Conservation (phyloP, 768 basidiomycete species). For the Pilatotrama ljubarskyi region DNA sequence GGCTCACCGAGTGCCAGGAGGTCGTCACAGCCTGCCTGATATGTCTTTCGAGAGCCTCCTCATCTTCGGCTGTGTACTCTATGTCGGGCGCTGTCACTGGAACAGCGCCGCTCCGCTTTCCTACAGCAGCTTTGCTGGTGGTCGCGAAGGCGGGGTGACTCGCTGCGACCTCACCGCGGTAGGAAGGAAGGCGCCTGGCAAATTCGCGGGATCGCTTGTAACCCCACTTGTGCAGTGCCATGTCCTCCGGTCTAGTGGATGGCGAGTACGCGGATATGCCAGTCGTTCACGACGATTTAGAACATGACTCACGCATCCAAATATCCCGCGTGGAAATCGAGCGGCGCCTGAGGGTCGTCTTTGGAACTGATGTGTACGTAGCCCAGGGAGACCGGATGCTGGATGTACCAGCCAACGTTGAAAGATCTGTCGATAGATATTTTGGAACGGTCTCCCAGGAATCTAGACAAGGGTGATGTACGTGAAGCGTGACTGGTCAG, state of each 20-base stretch:
- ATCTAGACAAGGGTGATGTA: constrained; percentile 23
- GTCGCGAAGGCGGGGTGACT: constrained; percentile 34
- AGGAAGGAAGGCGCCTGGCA: constrained; percentile 50
- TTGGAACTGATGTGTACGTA: constrained; percentile 49
- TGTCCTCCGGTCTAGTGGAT: constrained; percentile 29
- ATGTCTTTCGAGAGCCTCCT: constrained; percentile 35
- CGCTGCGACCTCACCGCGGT: constrained; percentile 34
- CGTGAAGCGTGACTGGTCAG: background rate
- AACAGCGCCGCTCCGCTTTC: constrained; percentile 23
- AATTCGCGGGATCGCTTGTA: constrained; percentile 61
- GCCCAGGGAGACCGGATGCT: constrained; percentile 50
- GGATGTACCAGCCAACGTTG: constrained; percentile 31
- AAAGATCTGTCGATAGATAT: constrained; percentile 31
- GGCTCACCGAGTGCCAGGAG: constrained; percentile 36
- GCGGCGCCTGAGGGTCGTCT: constrained; percentile 40
- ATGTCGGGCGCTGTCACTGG: constrained; percentile 33
- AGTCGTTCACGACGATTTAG: background rate
- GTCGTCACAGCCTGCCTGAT: constrained; percentile 29
- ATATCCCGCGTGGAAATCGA: constrained; percentile 48
- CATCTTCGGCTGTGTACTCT: constrained; percentile 36
- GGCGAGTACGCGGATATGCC: background rate
- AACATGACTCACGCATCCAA: constrained; percentile 43
- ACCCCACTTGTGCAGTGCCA: constrained; percentile 47
- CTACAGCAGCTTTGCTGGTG: constrained; percentile 27
- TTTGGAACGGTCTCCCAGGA: constrained; percentile 21